These are phyloP conservation scores for Mrakia blollopis DNA, from an alignment of 768 basidiomycete genomes.

Conservation along the genomic window DNA sequence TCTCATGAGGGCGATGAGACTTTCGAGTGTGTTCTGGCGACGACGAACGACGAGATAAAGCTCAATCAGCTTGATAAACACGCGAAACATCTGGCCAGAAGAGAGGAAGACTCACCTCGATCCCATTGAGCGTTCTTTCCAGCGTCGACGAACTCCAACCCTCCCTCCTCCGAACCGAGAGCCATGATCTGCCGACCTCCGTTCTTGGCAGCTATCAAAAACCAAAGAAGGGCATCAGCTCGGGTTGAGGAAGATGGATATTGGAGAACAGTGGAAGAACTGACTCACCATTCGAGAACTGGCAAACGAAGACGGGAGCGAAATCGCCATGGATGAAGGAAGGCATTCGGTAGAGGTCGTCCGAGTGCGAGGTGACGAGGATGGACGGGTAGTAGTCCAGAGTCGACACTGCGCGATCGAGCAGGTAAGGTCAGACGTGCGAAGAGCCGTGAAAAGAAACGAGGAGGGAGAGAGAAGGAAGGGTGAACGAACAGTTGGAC, in stretches of 20 bases:
- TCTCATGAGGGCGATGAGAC: constrained; percentile 37
- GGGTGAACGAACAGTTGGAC: neutral
- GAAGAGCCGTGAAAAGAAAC: too few relatives aligned
- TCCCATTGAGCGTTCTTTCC: constrained; percentile 31
- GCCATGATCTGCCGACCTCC: constrained; percentile 37
- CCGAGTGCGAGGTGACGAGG: constrained; percentile 23
- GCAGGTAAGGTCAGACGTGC: too few relatives aligned
- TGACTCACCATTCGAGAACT: constrained; percentile 37
- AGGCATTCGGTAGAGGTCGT: constrained; percentile 29
- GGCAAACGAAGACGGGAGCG: constrained; percentile 39
- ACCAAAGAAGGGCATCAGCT: neutral
- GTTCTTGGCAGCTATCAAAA: constrained; percentile 33
- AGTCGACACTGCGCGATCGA: neutral
- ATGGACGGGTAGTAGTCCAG: constrained; percentile 22
- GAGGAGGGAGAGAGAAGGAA: neutral
- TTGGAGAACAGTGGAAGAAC: too few relatives aligned
- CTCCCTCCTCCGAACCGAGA: constrained; percentile 38
- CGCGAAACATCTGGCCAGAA: neutral
- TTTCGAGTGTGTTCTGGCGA: constrained; percentile 27
- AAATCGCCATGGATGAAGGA: constrained; percentile 31
- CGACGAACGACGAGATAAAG: neutral
- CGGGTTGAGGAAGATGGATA: neutral
- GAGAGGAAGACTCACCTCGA: constrained; percentile 16
- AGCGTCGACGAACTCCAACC: constrained; percentile 36
- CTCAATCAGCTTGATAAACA: too few relatives aligned